phyloP scores from a whole-genome alignment of 805 yeast species.

The Yamadazyma kitorensis region DNA sequence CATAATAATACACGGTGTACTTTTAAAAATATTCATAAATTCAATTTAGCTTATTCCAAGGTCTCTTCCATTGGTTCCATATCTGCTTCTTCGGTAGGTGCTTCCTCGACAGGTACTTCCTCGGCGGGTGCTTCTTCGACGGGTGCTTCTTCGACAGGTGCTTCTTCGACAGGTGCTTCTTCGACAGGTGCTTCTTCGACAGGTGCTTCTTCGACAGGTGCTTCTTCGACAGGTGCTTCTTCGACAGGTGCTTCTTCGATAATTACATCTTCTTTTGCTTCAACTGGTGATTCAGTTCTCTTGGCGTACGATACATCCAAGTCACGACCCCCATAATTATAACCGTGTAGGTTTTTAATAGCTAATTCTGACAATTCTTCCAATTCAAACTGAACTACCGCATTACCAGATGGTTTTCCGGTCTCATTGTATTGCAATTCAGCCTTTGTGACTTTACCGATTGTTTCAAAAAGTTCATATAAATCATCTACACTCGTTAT shows the following conservation, averaged over 20 bases:
- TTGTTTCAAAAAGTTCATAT: conserved; percentile 78
- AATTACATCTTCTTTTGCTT: conserved; percentile 2
- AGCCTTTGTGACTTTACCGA: conserved; percentile 73
- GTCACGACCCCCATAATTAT: conserved; percentile 81
- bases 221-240: conserved; percentile 1
- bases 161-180: not conserved
- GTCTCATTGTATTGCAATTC: conserved; percentile 55
- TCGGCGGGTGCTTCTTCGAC: conserved; percentile 1
- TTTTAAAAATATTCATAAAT: too few species aligned
- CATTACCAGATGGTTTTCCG: conserved; percentile 77
- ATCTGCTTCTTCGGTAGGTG: too few species aligned
- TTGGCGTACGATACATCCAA: conserved; percentile 67
- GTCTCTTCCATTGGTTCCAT: too few species aligned
- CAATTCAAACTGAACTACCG: conserved; percentile 75
- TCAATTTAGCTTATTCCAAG: too few species aligned
- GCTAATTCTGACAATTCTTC: conserved; percentile 71
- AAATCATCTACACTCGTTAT: conserved; percentile 85
- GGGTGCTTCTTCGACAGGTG: not conserved
- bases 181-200: conserved; percentile 3
- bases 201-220: not conserved
- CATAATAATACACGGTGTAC: too few species aligned
- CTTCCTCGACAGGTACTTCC: too few species aligned
- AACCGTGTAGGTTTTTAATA: conserved; percentile 69
- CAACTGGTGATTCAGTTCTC: conserved; percentile 6
- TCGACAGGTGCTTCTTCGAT: conserved; percentile 1